A percentile compares a stretch with the other conserved stretches of the same genome.
phyloP scores from a whole-genome alignment of 2,329 filamentous ascomycete species.

The Apiospora pterosperma region DNA sequence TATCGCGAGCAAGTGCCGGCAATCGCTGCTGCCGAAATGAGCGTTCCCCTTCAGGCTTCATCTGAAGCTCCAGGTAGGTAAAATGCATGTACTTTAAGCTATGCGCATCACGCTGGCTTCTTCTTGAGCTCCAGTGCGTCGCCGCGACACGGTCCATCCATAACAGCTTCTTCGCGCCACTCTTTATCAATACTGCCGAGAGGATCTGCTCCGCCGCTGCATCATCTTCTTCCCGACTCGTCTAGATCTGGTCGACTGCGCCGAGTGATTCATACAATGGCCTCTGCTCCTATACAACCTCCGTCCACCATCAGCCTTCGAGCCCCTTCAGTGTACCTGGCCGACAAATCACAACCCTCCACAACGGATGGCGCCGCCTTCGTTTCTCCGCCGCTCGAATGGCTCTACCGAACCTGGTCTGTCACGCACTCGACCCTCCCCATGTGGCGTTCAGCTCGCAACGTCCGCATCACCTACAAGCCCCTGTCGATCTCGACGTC shows the following conservation, averaged over 20 bases:
- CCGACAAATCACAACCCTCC: constrained; percentile 4
- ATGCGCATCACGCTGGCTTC: too few species aligned
- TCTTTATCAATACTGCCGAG: too few species aligned
- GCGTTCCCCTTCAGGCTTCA: not conserved
- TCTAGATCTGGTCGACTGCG: too few species aligned
- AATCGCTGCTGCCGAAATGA: constrained; percentile 1
- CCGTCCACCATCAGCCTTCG: constrained; percentile 11
- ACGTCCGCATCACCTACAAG: constrained; percentile 76
- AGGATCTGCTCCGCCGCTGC: too few species aligned
- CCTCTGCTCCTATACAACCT: not conserved
- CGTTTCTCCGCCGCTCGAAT: constrained; percentile 49
- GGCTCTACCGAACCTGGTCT: constrained; percentile 65
- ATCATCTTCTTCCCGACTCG: too few species aligned
- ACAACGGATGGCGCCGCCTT: constrained; percentile 22
- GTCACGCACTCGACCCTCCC: constrained; percentile 73
- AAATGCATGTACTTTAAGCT: too few species aligned
- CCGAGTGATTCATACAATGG: not conserved
- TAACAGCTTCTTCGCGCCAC: too few species aligned
- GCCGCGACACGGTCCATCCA: too few species aligned
- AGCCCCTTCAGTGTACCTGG: not conserved
- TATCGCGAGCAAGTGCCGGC: constrained; percentile 8
- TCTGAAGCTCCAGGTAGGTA: not conserved
- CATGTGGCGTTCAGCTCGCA: constrained; percentile 79
- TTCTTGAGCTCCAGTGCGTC: too few species aligned
- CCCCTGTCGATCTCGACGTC: constrained; percentile 32